Evolutionary conservation across 352 stramenopile species (phyloP).

Genomic region (Plasmopara muralis): DNA sequence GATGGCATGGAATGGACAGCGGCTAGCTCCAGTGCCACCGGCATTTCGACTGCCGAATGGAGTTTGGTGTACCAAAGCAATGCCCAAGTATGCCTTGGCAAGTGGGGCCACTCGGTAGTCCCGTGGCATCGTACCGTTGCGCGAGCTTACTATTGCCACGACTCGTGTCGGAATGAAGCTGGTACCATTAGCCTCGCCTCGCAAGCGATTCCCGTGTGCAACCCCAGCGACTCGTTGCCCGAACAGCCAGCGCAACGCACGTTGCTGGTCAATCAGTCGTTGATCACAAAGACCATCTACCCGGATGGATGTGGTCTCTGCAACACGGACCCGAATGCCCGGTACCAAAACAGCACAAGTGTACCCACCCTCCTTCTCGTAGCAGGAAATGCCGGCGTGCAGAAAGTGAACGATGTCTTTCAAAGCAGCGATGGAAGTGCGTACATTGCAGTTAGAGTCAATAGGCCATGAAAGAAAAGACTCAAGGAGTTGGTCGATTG

Average conservation of each 20-base stretch:
- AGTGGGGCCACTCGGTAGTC: constrained; percentile 66
- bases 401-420: constrained; percentile 79
- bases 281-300: constrained; percentile 57
- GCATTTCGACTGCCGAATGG: constrained; percentile 70
- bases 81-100: constrained; percentile 50
- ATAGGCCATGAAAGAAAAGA: too few species aligned
- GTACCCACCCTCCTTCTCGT: constrained; percentile 58
- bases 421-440: constrained; percentile 54
- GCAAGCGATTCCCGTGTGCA: constrained; percentile 61
- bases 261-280: constrained; percentile 34
- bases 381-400: constrained; percentile 55
- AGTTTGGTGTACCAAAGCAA: constrained; percentile 50
- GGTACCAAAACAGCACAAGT: constrained; percentile 49
- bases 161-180: constrained; percentile 38
- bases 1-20: constrained; percentile 49
- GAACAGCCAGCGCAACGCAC: constrained; percentile 30
- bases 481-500: too few species aligned
- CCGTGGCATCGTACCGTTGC: constrained; percentile 43
- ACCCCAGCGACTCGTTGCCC: constrained; percentile 26
- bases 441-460: constrained; percentile 9
- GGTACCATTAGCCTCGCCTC: constrained; percentile 41
- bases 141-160: constrained; percentile 50
- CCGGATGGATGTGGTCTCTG: constrained; percentile 68
- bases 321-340: constrained; percentile 24
- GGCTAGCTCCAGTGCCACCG: constrained; percentile 57